Evolutionary conservation across 1,139 yeast genomes (phyloP).

Genomic region (Ashbya aceris): DNA sequence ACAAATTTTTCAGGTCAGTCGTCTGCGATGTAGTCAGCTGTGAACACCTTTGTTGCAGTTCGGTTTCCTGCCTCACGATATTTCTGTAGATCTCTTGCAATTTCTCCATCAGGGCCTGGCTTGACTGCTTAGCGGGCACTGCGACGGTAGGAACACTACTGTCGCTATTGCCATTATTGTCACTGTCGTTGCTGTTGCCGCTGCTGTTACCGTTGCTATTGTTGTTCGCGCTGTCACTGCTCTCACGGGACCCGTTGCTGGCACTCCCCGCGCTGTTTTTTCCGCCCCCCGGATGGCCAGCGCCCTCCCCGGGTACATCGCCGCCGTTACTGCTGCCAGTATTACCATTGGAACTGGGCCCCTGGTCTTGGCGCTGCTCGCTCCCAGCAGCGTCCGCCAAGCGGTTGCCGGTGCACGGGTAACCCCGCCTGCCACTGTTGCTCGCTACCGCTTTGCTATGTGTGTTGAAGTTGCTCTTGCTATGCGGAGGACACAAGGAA

Average conservation of each 20-base stretch:
- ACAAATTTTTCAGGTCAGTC: constrained; percentile 48
- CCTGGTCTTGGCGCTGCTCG: constrained; percentile 3
- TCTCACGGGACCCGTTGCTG: constrained; percentile 4
- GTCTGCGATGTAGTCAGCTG: constrained; percentile 38
- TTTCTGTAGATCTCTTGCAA: constrained; percentile 65
- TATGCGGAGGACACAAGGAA: too few relatives aligned
- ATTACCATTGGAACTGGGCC: constrained; percentile 5
- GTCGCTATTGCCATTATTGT: constrained; percentile 15
- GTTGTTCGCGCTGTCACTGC: constrained; percentile 5
- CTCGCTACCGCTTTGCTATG: too few relatives aligned
- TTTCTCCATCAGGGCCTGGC: constrained; percentile 60
- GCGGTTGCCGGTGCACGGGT: neutral
- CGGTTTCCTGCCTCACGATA: constrained; percentile 58
- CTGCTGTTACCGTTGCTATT: constrained; percentile 12
- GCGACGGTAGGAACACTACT: constrained; percentile 26
- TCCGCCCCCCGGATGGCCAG: constrained; percentile 13
- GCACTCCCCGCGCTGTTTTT: constrained; percentile 12
- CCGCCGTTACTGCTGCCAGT: constrained; percentile 8
- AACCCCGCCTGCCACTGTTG: neutral
- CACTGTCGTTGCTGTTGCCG: constrained; percentile 8
- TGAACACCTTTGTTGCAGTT: constrained; percentile 57
- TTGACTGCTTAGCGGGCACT: constrained; percentile 47
- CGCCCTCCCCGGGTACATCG: neutral
- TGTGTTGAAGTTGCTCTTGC: too few relatives aligned
- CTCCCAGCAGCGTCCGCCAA: neutral